Percentiles rank a stretch among this genome's conserved stretches.
These are phyloP conservation scores for Tricholomella constricta DNA, from an alignment of 768 basidiomycete genomes.

Conservation along the genomic window DNA sequence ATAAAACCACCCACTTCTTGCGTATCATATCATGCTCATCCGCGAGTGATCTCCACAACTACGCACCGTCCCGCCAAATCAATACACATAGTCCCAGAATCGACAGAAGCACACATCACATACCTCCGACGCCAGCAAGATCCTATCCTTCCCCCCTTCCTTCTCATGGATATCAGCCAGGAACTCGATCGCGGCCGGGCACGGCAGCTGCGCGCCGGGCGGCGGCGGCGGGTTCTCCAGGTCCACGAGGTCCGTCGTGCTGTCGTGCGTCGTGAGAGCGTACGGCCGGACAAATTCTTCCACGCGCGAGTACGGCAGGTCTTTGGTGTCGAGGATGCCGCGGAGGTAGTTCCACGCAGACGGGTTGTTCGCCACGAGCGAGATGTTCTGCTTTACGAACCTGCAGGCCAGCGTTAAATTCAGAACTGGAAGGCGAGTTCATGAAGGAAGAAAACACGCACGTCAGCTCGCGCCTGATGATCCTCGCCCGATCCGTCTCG, in stretches of 20 bases:
- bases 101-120: not conserved
- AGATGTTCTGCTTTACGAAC: constrained; percentile 81
- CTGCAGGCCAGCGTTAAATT: constrained; percentile 36
- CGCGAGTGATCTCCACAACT: constrained; percentile 76
- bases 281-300: constrained; percentile 68
- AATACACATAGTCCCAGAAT: not conserved
- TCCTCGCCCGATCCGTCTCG: constrained; percentile 60
- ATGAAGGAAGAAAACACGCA: constrained; percentile 42
- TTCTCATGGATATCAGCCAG: constrained; percentile 75
- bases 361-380: constrained; percentile 87
- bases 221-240: constrained; percentile 75
- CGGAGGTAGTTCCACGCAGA: constrained; percentile 98
- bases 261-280: constrained; percentile 37
- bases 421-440: too few relatives aligned
- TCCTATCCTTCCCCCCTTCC: constrained; percentile 48
- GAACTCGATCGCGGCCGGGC: constrained; percentile 81
- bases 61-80: not conserved
- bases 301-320: constrained; percentile 57
- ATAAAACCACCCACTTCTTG: constrained; percentile 54
- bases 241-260: constrained; percentile 53
- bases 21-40: constrained; percentile 73
- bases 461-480: constrained; percentile 73
- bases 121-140: constrained; percentile 53
- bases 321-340: constrained; percentile 69
- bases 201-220: constrained; percentile 69